Evolutionary conservation across 2,329 filamentous ascomycete species (phyloP).

Genomic region (Escovopsis sp.): DNA sequence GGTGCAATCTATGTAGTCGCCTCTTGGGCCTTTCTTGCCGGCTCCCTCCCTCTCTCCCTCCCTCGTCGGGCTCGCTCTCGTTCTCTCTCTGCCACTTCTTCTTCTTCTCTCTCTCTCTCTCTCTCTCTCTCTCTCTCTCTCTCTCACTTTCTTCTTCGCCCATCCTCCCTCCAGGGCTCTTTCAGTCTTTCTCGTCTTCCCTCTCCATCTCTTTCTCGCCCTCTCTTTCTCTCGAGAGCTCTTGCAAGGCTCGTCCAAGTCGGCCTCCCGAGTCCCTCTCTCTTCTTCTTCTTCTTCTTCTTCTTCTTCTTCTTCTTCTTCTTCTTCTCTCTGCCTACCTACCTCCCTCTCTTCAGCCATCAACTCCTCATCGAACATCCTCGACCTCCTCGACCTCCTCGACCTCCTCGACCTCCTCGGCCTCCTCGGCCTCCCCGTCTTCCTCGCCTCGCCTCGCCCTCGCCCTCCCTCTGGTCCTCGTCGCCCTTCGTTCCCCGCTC

Average conservation of each 20-base stretch:
- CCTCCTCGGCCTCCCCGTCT: neutral
- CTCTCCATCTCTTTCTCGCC: constrained; percentile 1
- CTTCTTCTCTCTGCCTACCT: neutral
- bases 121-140: too few relatives aligned
- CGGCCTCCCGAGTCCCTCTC: neutral
- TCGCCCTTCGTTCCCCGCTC: neutral
- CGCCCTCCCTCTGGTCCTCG: neutral
- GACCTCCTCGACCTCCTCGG: neutral
- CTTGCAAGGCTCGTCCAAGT: neutral
- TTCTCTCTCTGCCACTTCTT: too few relatives aligned
- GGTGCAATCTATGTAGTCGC: too few relatives aligned
- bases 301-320: neutral
- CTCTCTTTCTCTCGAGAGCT: neutral
- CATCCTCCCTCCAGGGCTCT: too few relatives aligned
- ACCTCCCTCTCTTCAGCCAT: neutral
- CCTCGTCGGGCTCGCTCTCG: too few relatives aligned
- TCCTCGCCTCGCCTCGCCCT: neutral
- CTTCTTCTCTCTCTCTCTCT: too few relatives aligned
- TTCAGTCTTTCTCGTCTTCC: neutral
- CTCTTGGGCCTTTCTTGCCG: too few relatives aligned
- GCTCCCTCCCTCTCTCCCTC: too few relatives aligned
- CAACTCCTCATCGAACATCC: neutral
- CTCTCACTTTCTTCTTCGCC: too few relatives aligned
- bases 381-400: neutral
- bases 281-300: neutral